Evolutionary conservation across 2,329 filamentous ascomycete genomes (phyloP), one percentile per base, ranked within the genome.

Genomic region (Stylonectria norvegica): DNA sequence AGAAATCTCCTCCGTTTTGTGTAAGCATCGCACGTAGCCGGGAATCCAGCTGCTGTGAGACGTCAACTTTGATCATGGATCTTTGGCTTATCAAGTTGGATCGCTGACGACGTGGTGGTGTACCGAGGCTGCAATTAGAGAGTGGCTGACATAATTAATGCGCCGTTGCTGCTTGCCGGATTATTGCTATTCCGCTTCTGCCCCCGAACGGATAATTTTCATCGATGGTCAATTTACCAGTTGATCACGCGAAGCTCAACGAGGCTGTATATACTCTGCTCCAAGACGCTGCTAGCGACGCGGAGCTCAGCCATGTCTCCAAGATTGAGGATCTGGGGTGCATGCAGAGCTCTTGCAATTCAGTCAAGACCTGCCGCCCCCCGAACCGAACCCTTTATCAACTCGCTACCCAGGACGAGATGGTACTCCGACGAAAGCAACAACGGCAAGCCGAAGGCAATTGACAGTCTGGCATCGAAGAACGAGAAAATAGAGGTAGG

Each of bases 381-480:
- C 38, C 48, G 53, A 35, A 42, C 52, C 20, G 39, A 53, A 35
- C 45, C 46, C 15, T 50, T 60, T 34, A 34, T 53, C 29, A 52
- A 36, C 20, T 40, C 52, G 28, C 45, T 52, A 40, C 47, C 48
- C 31, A 49, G 36, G 27, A 38, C 47, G 30, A 53, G 56, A 50
- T 51, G 53, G 40, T 62, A 65, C 44, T 60, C 63, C 34, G 62
- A 56, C 47, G 62, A 67, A 52, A 53, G 54, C 43, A 57, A 53
- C 40, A 50, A 47, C 30, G 53, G 48, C 18, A 43, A 52, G n/a
- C 42, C 51, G 29, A 56, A 52, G 34, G 42, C 55, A 28, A 50
- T 51, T 46, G 45, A 43, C 27, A 51, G 43, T 42, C 23, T 45
- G 32, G 45, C 45, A n/a, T 38, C 23, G 25, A 42, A 38, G 25